Evolutionary conservation across 2,329 filamentous ascomycete species (phyloP).

Genomic region (Colletotrichum tropicicola): DNA sequence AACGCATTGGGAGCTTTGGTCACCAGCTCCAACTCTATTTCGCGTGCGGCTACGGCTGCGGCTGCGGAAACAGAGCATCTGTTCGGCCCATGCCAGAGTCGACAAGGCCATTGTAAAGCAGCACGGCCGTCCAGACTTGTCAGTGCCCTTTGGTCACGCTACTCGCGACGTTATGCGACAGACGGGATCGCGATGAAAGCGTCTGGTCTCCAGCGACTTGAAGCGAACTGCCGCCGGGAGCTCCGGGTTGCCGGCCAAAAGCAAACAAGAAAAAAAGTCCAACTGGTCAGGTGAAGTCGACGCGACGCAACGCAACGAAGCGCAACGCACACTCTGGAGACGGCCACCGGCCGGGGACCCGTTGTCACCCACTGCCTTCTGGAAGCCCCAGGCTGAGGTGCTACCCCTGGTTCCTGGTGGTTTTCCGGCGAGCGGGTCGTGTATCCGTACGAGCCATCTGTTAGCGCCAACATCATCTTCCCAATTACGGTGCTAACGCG

Average conservation of each 20-base stretch:
- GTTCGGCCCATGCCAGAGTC: background rate
- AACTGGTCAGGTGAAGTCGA: background rate
- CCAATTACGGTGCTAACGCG: no score
- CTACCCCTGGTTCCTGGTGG: constrained; percentile 19
- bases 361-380: constrained; percentile 15
- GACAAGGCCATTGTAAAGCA: background rate
- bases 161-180: constrained; percentile 12
- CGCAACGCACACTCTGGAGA: background rate
- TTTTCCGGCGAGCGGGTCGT: background rate
- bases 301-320: background rate
- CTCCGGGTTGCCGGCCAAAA: background rate
- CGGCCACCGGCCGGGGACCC: background rate
- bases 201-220: background rate
- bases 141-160: constrained; percentile 16
- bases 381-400: constrained; percentile 12
- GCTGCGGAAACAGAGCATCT: background rate
- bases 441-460: background rate
- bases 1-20: constrained; percentile 23
- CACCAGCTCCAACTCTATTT: constrained; percentile 29
- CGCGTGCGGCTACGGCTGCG: background rate
- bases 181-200: background rate
- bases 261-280: no score
- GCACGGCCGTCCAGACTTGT: background rate
- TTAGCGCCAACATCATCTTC: no score
- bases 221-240: constrained; percentile 1